Base-by-base conservation (phyloP, 1,284 basidiomycete genomes). In the Trichosporon faecale region DNA sequence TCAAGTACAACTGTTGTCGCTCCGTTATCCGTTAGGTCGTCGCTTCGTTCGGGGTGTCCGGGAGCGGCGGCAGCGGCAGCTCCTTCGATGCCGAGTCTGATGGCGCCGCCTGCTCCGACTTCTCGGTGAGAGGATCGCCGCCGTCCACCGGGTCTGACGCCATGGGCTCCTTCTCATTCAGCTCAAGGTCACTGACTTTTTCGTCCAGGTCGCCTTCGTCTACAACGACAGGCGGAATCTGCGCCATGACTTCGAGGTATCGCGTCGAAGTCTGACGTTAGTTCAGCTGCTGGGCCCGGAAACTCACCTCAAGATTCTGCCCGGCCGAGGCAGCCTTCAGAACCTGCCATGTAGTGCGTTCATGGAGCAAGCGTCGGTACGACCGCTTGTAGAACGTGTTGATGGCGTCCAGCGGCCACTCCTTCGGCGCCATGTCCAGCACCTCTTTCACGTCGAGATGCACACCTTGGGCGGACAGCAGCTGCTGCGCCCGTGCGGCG, bases 361-460 rank as follows among this genome's bases (percentile, higher is more conserved):
- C 83, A 77, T 95, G 93, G n/a, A 92, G 82, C 3, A 89, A 88
- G 65, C 90, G 86, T 18, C 93, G 87, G 72, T 94, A 87, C 0
- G 92, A 91, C 2, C 93, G 89, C 12, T 88, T 83, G 66, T 95
- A 86, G 85, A 95, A 95, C 0, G 90, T 88, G 0, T 90, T 88
- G 72, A 94, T 86, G 6, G 88, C 83, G 25, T 86, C 85, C 3
- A 95, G 83, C 0, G 92, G 88, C 92, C 92, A 95, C 46, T 88
- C 84, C 31, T 87, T 80, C 0, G 94, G 93, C 23, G 95, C 86
- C 18, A 89, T 84, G 1, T 88, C 84, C 18, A 94, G 85, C 35
- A 94, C 92, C 78, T 93, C 91, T 18, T 89, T 75, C 1, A 89
- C 87, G 76, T 95, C 91, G 37, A 95, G 85, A 76, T 90, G 90